These are phyloP conservation scores for Apophysomyces ossiformis DNA, from an alignment of 371 early-diverging fungal genomes.

Conservation along the genomic window DNA sequence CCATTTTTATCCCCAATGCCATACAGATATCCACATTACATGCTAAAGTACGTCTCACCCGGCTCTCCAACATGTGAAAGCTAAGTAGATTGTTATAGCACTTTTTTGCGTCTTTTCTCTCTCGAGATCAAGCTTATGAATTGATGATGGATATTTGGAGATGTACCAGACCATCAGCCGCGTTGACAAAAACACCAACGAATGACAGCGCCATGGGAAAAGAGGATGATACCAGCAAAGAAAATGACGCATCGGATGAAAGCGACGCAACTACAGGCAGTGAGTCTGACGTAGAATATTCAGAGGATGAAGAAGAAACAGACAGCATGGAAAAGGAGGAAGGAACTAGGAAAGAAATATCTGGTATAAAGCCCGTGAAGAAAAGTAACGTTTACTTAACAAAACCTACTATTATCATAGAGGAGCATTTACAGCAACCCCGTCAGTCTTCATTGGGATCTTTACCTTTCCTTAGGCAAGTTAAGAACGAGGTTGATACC, in stretches of 20 bases:
- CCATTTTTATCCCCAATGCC: slow-evolving; percentile 87
- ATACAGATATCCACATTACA: slow-evolving; percentile 80
- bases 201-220: neutral
- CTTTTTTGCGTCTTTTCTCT: slow-evolving; percentile 83
- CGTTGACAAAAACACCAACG: slow-evolving; percentile 1
- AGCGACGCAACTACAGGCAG: slow-evolving; percentile 1
- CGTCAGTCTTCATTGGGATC: slow-evolving; percentile 28
- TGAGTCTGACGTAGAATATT: neutral
- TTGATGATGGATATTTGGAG: slow-evolving; percentile 77
- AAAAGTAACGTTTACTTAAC: neutral
- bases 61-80: neutral
- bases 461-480: slow-evolving; percentile 22
- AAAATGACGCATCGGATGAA: slow-evolving; percentile 6
- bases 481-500: slow-evolving; percentile 15
- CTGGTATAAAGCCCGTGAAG: neutral
- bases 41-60: slow-evolving; percentile 43
- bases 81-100: slow-evolving; percentile 38
- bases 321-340: slow-evolving; percentile 45
- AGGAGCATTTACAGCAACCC: slow-evolving; percentile 5
- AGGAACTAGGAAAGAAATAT: slow-evolving; percentile 13
- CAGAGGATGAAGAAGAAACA: slow-evolving; percentile 18
- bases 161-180: slow-evolving; percentile 18
- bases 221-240: slow-evolving; percentile 6
- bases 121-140: slow-evolving; percentile 79
- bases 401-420: neutral